Base-by-base conservation (phyloP, 495 filamentous ascomycete species). In the Filosporella fistucella region DNA sequence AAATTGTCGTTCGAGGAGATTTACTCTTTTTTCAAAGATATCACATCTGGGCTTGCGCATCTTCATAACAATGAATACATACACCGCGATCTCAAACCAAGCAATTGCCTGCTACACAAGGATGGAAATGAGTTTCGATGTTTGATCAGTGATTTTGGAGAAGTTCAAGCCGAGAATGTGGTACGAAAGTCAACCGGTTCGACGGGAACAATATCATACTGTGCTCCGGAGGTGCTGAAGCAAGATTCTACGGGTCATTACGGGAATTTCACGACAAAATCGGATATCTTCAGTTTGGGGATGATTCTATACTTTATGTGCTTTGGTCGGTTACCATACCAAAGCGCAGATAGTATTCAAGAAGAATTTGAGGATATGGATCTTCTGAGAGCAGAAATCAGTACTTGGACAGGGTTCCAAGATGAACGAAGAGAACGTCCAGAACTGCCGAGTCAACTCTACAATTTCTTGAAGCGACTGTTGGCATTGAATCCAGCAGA, bases 251-350 rank as follows among this genome's bases (percentile, higher is more conserved):
- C 66, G 45, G 93, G 93, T 11, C 74, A 74, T 10, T 86, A 86
- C 54, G 90, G 86, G 4, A 94, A 97, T 57, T 98, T 98, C 57
- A 94, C 88, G 0, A 86, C 85, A 42, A 98, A 96, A 58, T 96
- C 90, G 0, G 93, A 98, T 61, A 86, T 98, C 10, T 98, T 98
- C 66, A 95, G 90, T 3, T 65, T 98, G 0, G 93, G 93, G 26
- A 95, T 98, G 93, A 96, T 97, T 35, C 77, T 98, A 3, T 94
- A 97, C 64, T 97, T 97, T 55, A 81, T 97, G 67, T 97, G 94
- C 61, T 98, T 97, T 62, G 88, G 86, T 0, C 76, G 86, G 7
- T 77, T 97, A 2, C 93, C 93, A 1, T 98, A 97, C 59, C 49
- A 50, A 12, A 68, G 57, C 20, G 91, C 90, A 25, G 89, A 96